Conservation (phyloP, 2,329 filamentous ascomycete genomes). For the Samsoniella hepiali region DNA sequence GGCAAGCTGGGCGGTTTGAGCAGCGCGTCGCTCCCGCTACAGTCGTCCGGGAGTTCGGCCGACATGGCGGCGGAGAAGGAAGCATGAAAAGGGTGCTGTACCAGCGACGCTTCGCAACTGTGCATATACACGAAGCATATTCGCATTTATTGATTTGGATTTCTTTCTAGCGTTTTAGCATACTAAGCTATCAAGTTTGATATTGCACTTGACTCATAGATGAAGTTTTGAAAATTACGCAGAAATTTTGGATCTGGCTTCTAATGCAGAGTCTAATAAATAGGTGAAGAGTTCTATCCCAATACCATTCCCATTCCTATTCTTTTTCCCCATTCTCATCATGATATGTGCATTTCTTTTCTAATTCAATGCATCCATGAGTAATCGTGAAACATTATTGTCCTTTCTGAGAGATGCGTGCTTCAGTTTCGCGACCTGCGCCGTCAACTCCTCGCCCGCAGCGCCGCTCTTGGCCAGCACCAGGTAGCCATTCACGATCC, state of each 20-base stretch:
- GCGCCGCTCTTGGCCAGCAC: conserved; percentile 29
- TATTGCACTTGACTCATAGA: too few relatives aligned
- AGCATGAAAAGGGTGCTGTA: background rate
- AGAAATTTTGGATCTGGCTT: background rate
- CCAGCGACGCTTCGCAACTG: background rate
- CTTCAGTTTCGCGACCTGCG: conserved; percentile 17
- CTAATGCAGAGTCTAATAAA: background rate
- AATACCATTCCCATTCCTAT: too few relatives aligned
- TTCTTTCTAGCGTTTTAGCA: background rate
- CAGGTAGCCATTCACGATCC: conserved; percentile 41
- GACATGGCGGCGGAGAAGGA: conserved; percentile 1
- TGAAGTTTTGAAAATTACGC: background rate
- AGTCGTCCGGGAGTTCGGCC: background rate
- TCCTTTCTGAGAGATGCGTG: conserved; percentile 11
- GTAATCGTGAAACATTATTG: conserved; percentile 29
- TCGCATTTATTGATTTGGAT: background rate
- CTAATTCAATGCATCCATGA: conserved; percentile 23
- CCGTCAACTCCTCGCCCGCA: conserved; percentile 20
- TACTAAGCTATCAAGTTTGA: background rate
- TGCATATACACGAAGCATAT: conserved; percentile 3
- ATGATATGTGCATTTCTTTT: background rate
- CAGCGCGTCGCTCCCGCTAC: background rate
- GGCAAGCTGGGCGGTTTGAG: conserved; percentile 39
- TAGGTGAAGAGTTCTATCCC: background rate
- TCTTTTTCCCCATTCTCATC: background rate